Conservation (phyloP, 1,284 basidiomycete genomes). For the Trametes versicolor region DNA sequence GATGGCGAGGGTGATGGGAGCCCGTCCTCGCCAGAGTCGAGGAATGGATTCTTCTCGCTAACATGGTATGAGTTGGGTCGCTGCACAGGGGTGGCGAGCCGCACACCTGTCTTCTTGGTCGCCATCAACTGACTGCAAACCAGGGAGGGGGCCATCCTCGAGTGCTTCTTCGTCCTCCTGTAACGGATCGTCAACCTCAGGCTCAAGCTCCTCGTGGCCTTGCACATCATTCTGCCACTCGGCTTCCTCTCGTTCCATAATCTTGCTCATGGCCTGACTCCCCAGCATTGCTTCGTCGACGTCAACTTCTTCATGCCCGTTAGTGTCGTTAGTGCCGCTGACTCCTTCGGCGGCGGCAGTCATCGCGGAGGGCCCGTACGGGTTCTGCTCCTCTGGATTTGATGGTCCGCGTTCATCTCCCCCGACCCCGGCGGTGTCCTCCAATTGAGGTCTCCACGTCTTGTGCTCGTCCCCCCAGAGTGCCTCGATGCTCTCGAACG, state of each 20-base stretch:
- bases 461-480: constrained; percentile 72
- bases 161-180: constrained; percentile 43
- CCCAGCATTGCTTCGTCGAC: constrained; percentile 64
- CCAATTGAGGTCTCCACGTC: constrained; percentile 59
- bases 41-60: constrained; percentile 22
- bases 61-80: not conserved
- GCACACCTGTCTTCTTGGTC: constrained; percentile 25
- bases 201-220: constrained; percentile 43
- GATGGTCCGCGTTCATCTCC: not conserved
- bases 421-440: not conserved
- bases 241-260: constrained; percentile 52
- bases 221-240: constrained; percentile 46
- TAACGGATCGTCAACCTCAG: constrained; percentile 41
- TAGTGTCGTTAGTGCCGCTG: constrained; percentile 25
- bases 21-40: constrained; percentile 4
- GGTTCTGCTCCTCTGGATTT: constrained; percentile 37
- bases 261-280: constrained; percentile 58
- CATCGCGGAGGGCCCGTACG: constrained; percentile 38
- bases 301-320: constrained; percentile 48
- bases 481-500: constrained; percentile 87
- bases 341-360: constrained; percentile 6
- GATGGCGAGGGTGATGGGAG: constrained; percentile 12
- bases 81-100: not conserved
- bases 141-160: constrained; percentile 43
- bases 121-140: constrained; percentile 24